Evolutionary conservation across 1,284 basidiomycete genomes (phyloP), one percentile per base, ranked within the genome.

Genomic region (Pseudozyma pruni): DNA sequence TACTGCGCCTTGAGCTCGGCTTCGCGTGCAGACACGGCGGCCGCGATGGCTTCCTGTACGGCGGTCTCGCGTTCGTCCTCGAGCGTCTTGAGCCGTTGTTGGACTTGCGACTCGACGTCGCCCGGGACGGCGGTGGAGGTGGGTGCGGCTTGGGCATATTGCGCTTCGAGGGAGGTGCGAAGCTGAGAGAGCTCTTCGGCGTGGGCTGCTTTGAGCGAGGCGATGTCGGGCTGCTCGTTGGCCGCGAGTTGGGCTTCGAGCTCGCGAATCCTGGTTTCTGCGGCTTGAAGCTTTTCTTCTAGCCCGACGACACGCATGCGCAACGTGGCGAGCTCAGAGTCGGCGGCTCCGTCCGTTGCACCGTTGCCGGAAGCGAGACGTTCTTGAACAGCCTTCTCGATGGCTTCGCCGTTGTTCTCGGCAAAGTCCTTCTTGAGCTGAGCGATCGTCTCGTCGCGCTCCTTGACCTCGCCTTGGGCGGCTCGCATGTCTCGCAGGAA

Each of bases 11-110:
- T 72, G 37, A 76, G 70, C 34, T 81, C 79, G 14, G 50, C 55
- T 54, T 77, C 76, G 50, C 77, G 75, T 22, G 73, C 72, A 23
- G 68, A 40, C 23, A 81, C 49, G 1, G 78, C 79, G 2, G 73
- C 64, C 14, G 76, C 50, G 27, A 74, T 59, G 29, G 71, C 71
- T 9, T 64, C 59, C 22, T 61, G 50, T 2, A 66, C 57, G 1
- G 60, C 72, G 10, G 54, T 20, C 48, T 69, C 64, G 20, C 72
- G 64, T 46, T 74, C 63, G 42, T 64, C 57, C 22, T 75, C 73
- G 8, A 69, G 43, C 8, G 61, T 63, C 45, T 70, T 68, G 14
- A 75, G 48, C 14, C 73, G 72, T 3, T 31, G 35, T 35, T 72
- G 70, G 16, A 72, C 71, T 29, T 49, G 43, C 17, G 50, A 50